Percentiles rank a stretch among this genome's conserved stretches.
Evolutionary conservation across 805 yeast species (phyloP).

Genomic region (Jamesozyma jinghongensis): DNA sequence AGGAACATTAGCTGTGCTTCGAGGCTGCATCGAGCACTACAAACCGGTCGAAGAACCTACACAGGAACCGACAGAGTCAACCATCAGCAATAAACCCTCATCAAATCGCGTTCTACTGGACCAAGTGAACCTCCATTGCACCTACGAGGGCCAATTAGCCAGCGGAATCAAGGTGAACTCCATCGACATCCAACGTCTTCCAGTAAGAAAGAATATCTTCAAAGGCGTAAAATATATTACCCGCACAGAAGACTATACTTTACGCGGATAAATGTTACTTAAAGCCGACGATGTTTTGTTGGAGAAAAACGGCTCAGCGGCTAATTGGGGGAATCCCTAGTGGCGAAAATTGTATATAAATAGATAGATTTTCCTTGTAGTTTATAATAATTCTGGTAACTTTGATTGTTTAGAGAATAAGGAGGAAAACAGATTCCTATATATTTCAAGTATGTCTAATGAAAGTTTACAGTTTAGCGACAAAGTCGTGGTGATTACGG

Average conservation of each 20-base stretch:
- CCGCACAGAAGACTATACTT: not conserved
- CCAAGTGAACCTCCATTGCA: conserved; percentile 1
- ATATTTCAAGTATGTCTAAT: conserved; percentile 3
- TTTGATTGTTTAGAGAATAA: no score
- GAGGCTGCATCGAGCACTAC: conserved; percentile 43
- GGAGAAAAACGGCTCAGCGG: no score
- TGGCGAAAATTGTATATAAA: not conserved
- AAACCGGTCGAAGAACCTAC: conserved; percentile 1
- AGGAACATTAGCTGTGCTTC: conserved; percentile 59
- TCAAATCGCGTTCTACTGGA: no score
- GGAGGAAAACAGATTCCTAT: not conserved
- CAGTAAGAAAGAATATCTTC: conserved; percentile 48
- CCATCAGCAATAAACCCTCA: no score
- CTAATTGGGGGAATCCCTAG: no score
- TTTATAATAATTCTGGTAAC: no score
- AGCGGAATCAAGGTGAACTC: conserved; percentile 67
- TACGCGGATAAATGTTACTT: not conserved
- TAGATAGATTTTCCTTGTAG: not conserved
- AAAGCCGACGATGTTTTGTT: no score
- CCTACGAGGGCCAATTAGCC: conserved; percentile 38
- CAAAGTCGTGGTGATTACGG: conserved; percentile 87
- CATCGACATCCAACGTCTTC: conserved; percentile 44
- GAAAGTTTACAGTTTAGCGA: conserved; percentile 49
- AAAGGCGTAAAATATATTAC: conserved; percentile 86
- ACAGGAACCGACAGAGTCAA: no score